phyloP scores from a whole-genome alignment of 2,329 filamentous ascomycete species.

The Aspergillus ruber region DNA sequence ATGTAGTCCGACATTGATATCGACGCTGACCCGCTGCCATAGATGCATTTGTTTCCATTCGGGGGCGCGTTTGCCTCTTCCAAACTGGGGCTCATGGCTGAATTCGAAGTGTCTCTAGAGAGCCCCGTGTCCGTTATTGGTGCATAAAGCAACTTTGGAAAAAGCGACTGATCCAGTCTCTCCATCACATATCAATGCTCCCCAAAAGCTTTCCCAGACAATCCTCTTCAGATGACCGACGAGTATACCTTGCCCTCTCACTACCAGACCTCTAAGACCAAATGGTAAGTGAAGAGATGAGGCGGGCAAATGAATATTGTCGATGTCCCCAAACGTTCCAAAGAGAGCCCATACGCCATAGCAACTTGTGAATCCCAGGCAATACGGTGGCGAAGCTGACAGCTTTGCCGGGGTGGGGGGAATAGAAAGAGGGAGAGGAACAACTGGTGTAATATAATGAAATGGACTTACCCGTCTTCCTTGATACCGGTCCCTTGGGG shows the following conservation, averaged over 20 bases:
- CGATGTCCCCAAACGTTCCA: not conserved
- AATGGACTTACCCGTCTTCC: conserved; percentile 79
- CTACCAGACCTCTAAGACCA: conserved; percentile 1
- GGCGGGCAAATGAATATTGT: not conserved
- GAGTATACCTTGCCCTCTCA: not conserved
- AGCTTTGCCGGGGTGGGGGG: not conserved
- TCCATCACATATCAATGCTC: not conserved
- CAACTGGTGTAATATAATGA: conserved; percentile 4
- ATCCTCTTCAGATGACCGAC: too few species aligned
- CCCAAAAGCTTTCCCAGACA: conserved; percentile 4
- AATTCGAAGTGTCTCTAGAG: not conserved
- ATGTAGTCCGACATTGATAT: conserved; percentile 18
- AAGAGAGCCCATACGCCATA: not conserved
- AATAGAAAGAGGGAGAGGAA: not conserved
- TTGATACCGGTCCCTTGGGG: conserved; percentile 55
- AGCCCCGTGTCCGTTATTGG: too few species aligned
- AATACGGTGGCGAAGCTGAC: not conserved
- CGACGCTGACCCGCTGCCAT: conserved; percentile 12
- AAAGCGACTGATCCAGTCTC: not conserved
- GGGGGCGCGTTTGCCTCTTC: conserved; percentile 5
- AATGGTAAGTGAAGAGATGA: not conserved
- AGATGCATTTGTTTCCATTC: conserved; percentile 7
- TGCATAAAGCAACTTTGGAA: conserved; percentile 2
- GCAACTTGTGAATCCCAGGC: not conserved
- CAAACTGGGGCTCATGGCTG: conserved; percentile 2